These are phyloP conservation scores for Pleurostoma richardsiae DNA, from an alignment of 2,329 filamentous ascomycete species.

Conservation along the genomic window DNA sequence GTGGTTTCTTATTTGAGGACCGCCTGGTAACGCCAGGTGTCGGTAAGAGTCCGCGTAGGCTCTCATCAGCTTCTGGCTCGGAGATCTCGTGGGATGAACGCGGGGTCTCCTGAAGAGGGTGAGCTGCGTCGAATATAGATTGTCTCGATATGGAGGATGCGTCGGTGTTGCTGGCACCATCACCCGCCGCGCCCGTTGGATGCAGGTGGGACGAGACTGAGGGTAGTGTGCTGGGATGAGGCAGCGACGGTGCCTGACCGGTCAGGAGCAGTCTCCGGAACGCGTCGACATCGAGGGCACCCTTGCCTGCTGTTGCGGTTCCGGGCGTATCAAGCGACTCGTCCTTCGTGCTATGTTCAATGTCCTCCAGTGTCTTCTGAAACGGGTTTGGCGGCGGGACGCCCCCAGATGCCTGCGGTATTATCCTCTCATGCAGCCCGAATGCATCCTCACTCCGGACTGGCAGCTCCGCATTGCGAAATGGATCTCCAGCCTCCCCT, in stretches of 20 bases:
- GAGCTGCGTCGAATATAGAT: constrained; percentile 45
- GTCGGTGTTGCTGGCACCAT: constrained; percentile 51
- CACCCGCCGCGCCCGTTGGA: constrained; percentile 14
- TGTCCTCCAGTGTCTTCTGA: constrained; percentile 47
- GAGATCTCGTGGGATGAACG: constrained; percentile 55
- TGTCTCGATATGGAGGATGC: constrained; percentile 54
- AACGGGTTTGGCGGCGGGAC: constrained; percentile 47
- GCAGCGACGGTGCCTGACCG: constrained; percentile 44
- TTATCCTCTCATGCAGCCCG: constrained; percentile 7
- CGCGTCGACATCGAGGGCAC: constrained; percentile 67
- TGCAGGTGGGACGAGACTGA: constrained; percentile 14
- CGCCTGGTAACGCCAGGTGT: constrained; percentile 8
- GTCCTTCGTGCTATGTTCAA: constrained; percentile 32
- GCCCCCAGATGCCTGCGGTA: constrained; percentile 6
- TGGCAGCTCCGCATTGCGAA: constrained; percentile 17
- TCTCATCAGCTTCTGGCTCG: constrained; percentile 41
- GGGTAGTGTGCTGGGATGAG: constrained; percentile 14
- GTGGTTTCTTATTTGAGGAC: constrained; percentile 53
- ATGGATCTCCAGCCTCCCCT: constrained; percentile 24
- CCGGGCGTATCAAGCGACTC: constrained; percentile 17
- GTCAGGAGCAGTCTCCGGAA: constrained; percentile 75
- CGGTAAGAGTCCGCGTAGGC: constrained; percentile 24
- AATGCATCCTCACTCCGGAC: constrained; percentile 14
- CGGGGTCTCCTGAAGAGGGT: constrained; percentile 39
- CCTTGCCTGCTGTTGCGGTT: constrained; percentile 29